Percentiles rank a stretch among this genome's conserved stretches.
phyloP scores from a whole-genome alignment of 495 filamentous ascomycete species.

The Neurospora sp. region DNA sequence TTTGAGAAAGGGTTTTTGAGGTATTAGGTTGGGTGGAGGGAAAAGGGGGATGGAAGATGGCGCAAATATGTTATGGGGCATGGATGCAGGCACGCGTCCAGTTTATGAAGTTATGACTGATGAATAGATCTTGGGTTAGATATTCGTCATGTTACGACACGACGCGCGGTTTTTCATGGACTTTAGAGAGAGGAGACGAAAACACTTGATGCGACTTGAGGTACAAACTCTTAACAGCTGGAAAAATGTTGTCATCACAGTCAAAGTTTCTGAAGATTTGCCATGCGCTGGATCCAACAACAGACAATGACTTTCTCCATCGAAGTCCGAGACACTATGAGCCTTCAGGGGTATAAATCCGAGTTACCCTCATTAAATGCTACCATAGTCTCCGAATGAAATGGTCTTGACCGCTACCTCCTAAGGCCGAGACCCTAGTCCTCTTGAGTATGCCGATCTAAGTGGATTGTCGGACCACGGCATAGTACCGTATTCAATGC shows the following conservation, averaged over 20 bases:
- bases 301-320: neutral
- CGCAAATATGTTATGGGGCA: neutral
- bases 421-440: neutral
- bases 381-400: neutral
- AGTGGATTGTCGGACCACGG: neutral
- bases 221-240: neutral
- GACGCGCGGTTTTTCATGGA: neutral
- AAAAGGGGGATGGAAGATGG: neutral
- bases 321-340: neutral
- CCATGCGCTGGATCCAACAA: neutral
- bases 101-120: neutral
- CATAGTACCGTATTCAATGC: no score
- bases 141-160: neutral
- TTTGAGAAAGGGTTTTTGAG: conserved; percentile 11
- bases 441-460: neutral
- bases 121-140: neutral
- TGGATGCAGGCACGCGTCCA: neutral
- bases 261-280: neutral
- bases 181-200: neutral
- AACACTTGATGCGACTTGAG: neutral
- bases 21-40: neutral
- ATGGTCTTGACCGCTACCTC: neutral
- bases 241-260: neutral
- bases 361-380: neutral
- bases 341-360: neutral